Evolutionary conservation across 1,284 basidiomycete genomes (phyloP).

Genomic region (Athelia psychrophila): DNA sequence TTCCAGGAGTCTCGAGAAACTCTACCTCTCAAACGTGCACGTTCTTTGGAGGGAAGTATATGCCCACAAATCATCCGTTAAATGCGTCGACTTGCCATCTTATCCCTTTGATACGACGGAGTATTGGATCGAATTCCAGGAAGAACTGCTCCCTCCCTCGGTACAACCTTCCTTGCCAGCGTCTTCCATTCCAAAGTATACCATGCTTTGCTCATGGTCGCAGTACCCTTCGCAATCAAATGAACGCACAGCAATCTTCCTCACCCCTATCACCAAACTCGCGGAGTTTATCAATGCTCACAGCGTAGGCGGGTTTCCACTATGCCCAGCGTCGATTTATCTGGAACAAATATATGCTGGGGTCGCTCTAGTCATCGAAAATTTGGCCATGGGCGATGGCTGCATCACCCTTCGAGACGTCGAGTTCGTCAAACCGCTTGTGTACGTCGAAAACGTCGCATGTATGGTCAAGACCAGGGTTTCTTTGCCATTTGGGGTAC

Average conservation of each 20-base stretch:
- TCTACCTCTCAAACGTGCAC: slow-evolving; percentile 41
- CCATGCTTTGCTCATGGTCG: slow-evolving; percentile 42
- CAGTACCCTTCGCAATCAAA: slow-evolving; percentile 41
- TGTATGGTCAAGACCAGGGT: slow-evolving; percentile 39
- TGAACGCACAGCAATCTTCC: slow-evolving; percentile 43
- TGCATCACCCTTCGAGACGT: slow-evolving; percentile 40
- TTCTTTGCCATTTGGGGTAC: slow-evolving; percentile 46
- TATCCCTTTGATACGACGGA: slow-evolving; percentile 58
- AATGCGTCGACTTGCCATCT: slow-evolving; percentile 49
- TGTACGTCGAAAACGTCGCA: slow-evolving; percentile 34
- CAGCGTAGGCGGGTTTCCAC: slow-evolving; percentile 48
- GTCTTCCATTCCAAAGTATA: slow-evolving; percentile 20
- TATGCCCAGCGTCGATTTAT: slow-evolving; percentile 72
- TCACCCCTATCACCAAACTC: slow-evolving; percentile 46
- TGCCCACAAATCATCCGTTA: slow-evolving; percentile 35
- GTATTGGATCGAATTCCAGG: slow-evolving; percentile 55
- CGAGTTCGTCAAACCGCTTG: slow-evolving; percentile 53
- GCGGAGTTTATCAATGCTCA: slow-evolving; percentile 54
- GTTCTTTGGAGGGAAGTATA: slow-evolving; percentile 59
- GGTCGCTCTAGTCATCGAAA: slow-evolving; percentile 31
- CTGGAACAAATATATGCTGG: slow-evolving; percentile 52
- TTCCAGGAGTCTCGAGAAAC: slow-evolving; percentile 37
- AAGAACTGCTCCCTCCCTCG: slow-evolving; percentile 30
- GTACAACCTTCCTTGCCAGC: slow-evolving; percentile 45
- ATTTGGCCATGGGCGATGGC: slow-evolving; percentile 29